Conservation (phyloP, 2,329 filamentous ascomycete species). For the Capronia americana region DNA sequence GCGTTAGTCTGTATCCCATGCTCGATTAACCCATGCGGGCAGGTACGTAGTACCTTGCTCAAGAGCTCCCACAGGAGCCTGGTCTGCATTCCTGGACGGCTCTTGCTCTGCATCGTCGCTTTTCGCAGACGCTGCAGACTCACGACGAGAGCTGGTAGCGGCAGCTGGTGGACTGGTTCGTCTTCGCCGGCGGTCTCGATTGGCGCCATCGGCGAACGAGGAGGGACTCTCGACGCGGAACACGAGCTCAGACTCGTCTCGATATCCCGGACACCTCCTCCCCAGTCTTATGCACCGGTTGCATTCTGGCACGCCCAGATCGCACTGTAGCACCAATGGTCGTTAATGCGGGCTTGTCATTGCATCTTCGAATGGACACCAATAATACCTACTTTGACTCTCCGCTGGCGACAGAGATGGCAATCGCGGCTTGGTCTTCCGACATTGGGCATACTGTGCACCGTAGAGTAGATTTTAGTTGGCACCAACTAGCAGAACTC, state of each 20-base stretch:
- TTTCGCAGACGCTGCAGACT: background rate
- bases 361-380: constrained; percentile 2
- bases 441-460: constrained; percentile 34
- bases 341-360: constrained; percentile 17
- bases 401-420: constrained; percentile 32
- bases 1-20: background rate
- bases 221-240: constrained; percentile 42
- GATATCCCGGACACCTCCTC: constrained; percentile 43
- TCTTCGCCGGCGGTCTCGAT: constrained; percentile 27
- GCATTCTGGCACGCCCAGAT: constrained; percentile 34
- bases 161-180: background rate
- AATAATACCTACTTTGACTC: constrained; percentile 36
- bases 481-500: no score
- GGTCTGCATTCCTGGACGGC: background rate
- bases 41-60: constrained; percentile 1
- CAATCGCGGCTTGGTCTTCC: constrained; percentile 36
- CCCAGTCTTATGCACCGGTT: constrained; percentile 39
- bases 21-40: no score
- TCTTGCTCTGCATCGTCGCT: background rate
- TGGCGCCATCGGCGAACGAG: constrained; percentile 23
- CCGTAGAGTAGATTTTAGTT: background rate
- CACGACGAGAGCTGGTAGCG: background rate
- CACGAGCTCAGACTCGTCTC: constrained; percentile 44
- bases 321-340: constrained; percentile 23
- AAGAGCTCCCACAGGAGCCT: background rate